phyloP scores from a whole-genome alignment of 148 eudicot species.

The Camellia japonica region DNA sequence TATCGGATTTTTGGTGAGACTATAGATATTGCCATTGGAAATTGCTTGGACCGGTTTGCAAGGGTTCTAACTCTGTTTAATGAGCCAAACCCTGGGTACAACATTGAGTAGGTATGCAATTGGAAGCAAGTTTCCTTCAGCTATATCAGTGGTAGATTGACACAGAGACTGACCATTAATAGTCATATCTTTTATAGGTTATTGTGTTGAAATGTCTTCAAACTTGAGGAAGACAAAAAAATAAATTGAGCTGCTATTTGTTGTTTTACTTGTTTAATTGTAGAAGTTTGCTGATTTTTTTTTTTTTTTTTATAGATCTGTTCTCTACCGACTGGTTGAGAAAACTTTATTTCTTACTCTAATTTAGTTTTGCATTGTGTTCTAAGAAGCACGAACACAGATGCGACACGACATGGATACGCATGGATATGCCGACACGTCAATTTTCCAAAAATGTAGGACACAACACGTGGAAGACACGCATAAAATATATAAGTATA shows the following conservation, averaged over 20 bases:
- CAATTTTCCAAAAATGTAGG: no score
- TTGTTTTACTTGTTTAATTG: neutral
- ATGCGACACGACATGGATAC: no score
- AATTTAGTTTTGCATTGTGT: no score
- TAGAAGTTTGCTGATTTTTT: neutral
- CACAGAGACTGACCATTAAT: neutral
- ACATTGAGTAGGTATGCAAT: slow-evolving; percentile 79
- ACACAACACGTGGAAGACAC: no score
- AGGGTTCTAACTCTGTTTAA: slow-evolving; percentile 80
- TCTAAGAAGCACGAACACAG: no score
- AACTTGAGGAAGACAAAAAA: neutral
- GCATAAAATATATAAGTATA: no score
- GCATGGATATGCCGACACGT: no score
- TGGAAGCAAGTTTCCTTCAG: neutral
- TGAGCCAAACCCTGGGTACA: slow-evolving; percentile 95
- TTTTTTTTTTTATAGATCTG: neutral
- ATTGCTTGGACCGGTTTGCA: slow-evolving; percentile 94
- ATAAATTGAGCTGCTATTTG: neutral
- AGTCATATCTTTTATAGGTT: neutral
- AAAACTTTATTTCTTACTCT: no score
- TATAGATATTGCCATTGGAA: slow-evolving; percentile 93
- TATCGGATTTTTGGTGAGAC: slow-evolving; percentile 96
- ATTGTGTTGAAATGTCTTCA: neutral
- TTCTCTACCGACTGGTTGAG: no score
- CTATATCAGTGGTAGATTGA: neutral